These are phyloP conservation scores for Entomortierella beljakovae DNA, from an alignment of 192 early-diverging fungal genomes.

Conservation along the genomic window DNA sequence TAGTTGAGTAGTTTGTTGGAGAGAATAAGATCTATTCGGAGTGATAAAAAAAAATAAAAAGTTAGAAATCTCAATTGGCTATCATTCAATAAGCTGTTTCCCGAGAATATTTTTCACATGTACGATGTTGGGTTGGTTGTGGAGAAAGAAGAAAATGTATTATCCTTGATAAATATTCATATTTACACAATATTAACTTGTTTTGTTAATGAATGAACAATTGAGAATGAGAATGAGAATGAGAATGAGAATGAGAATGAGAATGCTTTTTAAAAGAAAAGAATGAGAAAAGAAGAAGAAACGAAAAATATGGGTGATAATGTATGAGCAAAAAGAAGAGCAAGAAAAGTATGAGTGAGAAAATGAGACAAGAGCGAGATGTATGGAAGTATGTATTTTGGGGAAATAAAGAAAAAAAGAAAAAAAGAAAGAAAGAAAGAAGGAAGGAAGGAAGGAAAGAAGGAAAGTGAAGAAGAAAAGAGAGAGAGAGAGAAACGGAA, in stretches of 20 bases:
- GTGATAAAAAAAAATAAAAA: background rate
- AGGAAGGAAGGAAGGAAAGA: background rate
- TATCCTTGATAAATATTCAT: too few species aligned
- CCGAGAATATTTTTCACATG: background rate
- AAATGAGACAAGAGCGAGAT: background rate
- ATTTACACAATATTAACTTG: too few species aligned
- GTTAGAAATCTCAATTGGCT: background rate
- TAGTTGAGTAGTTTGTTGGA: background rate
- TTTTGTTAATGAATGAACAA: too few species aligned
- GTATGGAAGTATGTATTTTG: background rate
- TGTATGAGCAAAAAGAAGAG: too few species aligned
- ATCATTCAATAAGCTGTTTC: background rate
- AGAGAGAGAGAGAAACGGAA: background rate
- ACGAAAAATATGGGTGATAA: too few species aligned
- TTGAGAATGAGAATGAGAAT: background rate
- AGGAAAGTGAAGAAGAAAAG: background rate
- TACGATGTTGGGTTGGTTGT: background rate
- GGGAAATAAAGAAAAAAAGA: background rate
- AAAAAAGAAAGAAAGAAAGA: background rate
- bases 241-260: background rate
- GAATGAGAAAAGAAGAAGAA: constrained; percentile 8
- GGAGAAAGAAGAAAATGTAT: background rate
- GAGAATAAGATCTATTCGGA: too few species aligned
- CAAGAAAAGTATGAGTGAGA: too few species aligned
- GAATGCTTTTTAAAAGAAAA: background rate